Evolutionary conservation across 2,329 filamentous ascomycete genomes (phyloP).

Genomic region (Exophiala alcalophila): DNA sequence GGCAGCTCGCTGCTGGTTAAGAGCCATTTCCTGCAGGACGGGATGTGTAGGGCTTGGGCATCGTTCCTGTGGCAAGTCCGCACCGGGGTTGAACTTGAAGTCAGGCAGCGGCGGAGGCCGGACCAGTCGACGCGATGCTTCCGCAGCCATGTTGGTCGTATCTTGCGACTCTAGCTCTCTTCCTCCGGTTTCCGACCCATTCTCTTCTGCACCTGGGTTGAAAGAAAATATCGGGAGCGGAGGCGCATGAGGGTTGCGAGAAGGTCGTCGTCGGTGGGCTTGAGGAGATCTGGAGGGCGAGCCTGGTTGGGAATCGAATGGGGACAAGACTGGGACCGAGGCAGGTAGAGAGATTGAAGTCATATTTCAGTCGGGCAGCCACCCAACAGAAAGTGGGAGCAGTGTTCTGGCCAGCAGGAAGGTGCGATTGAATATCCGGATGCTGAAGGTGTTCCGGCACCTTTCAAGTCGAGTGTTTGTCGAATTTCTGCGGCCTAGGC

Average conservation of each 20-base stretch:
- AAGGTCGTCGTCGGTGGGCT: conserved; percentile 21
- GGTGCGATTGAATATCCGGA: conserved; percentile 13
- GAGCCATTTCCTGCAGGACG: conserved; percentile 32
- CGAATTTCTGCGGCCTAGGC: conserved; percentile 11
- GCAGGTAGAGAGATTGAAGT: conserved; percentile 27
- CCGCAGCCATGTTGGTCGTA: conserved; percentile 9
- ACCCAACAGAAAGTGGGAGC: conserved; percentile 10
- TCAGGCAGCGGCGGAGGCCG: conserved; percentile 26
- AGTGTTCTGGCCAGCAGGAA: conserved; percentile 26
- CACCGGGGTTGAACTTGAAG: conserved; percentile 32
- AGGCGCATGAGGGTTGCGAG: conserved; percentile 26
- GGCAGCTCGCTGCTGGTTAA: conserved; percentile 29
- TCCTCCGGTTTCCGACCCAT: conserved; percentile 5
- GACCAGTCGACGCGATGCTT: conserved; percentile 12
- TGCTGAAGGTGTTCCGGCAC: conserved; percentile 24
- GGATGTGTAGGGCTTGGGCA: conserved; percentile 30
- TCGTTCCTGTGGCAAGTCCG: conserved; percentile 23
- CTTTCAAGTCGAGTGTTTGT: conserved; percentile 14
- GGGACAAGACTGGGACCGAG: conserved; percentile 15
- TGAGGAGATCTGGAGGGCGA: conserved; percentile 22
- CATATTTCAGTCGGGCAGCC: conserved; percentile 54
- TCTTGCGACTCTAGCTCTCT: conserved; percentile 4
- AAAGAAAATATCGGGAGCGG: conserved; percentile 29
- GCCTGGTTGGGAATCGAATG: conserved; percentile 14
- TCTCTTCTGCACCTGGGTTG: conserved; percentile 24